Base-by-base conservation (phyloP, 2,329 filamentous ascomycete species). In the Amesomyces nigricolor region DNA sequence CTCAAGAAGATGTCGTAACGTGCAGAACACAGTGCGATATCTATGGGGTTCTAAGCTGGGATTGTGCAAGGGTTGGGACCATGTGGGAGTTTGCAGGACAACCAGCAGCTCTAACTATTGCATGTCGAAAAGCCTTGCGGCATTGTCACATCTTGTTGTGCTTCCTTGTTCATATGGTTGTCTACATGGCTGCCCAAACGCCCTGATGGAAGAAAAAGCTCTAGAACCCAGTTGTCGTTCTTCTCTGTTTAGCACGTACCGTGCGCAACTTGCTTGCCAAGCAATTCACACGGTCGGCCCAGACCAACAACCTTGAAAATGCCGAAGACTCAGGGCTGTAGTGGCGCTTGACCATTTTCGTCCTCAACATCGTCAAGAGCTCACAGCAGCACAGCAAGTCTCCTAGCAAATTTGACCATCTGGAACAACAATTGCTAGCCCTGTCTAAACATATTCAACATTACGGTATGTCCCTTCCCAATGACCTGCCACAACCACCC, bases 11-110 rank as follows among this genome's bases (percentile, higher is more conserved):
- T 10, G 30, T n/a, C 38, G 11, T 26, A 8, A 35, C 30, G 53
- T 50, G 47, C 30, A 39, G 45, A 26, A 17, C 4, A 50, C 53
- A 46, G 53, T 54, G 53, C 53, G 40, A 50, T n/a, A 35, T 35
- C 6, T 35, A 13, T 35, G 32, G 11, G 7, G 22, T 6, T 26
- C 22, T 5, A 26, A 26, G 9, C 32, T 9, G 32, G 32, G 32
- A 13, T 35, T 35, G 11, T 11, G 4, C 32, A 35, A 9, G 32
- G 32, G 30, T n/a, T n/a, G n/a, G n/a, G n/a, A n/a, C n/a, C n/a
- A 9, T 11, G 30, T 32, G 8, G 22, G 22, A 32, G 30, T 32
- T 6, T 32, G 30, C 3, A 32, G 30, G 8, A 32, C 30, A 32
- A 32, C 30, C 22, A 22, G 22, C 22, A 22, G 22, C 30, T 32